Evolutionary conservation across 352 stramenopile genomes (phyloP), one percentile per base, ranked within the genome.

Genomic region (Phytophthora rubi): DNA sequence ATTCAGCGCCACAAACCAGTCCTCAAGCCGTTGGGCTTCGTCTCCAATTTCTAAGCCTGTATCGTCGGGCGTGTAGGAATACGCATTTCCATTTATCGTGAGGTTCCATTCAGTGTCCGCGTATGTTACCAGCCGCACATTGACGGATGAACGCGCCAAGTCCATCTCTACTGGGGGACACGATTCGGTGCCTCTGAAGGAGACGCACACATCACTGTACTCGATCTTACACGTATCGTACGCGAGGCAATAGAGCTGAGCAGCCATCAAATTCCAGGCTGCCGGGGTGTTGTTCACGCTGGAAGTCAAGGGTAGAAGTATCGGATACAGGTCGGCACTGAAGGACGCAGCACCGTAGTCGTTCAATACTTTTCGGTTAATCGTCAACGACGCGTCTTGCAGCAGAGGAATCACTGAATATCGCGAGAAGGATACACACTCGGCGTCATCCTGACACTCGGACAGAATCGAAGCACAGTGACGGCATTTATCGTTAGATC

Each of bases 251-350:
- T 26, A 60, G 16, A 70, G 33, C 10, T 70, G 55, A 10, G 21
- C 48, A 3, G 63, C 47, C 18, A 70, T 30, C 23, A 69, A 53
- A 18, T 69, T 9, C 62, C 62, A 69, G 9, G 53, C 62, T n/a
- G 15, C 15, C 35, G 18, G 30, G 32, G 54, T 56, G 45, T 53
- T 47, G 2, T 42, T 23, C 4, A 18, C n/a, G n/a, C 37, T 53
- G 4, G 8, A 44, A 6, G 0, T 16, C 6, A 47, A 8, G 16
- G 13, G 13, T 8, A 53, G 0, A 6, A 67, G 23, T 33, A 16
- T 13, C 21, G 60, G 26, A 21, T 67, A 67, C 23, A 67, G 16
- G 12, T 67, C 49, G 8, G 10, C 26, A 6, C 6, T 60, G n/a
- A 60, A 67, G 21, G 35, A 15, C 23, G 49, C 51, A 28, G 26